Percentiles rank a stretch among this genome's conserved stretches.
Conservation (phyloP, 495 filamentous ascomycete genomes). For the Aspergillus sclerotioniger region DNA sequence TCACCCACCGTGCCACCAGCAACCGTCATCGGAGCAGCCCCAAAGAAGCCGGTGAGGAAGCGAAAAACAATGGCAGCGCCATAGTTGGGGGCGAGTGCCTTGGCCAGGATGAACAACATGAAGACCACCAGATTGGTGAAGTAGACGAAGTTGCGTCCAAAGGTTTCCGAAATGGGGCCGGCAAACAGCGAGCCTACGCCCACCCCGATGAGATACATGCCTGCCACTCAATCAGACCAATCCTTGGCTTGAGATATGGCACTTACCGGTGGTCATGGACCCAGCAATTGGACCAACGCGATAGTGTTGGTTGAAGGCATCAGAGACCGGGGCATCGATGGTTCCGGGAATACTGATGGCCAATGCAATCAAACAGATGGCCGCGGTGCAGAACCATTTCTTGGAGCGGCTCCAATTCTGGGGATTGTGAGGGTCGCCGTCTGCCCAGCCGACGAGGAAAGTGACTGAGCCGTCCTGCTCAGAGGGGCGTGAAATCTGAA, state of each 20-base stretch:
- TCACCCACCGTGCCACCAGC: conserved; percentile 50
- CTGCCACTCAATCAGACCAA: conserved; percentile 15
- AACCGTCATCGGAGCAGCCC: conserved; percentile 46
- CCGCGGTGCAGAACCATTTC: background rate
- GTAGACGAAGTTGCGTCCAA: conserved; percentile 58
- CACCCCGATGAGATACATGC: conserved; percentile 61
- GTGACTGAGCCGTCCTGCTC: background rate
- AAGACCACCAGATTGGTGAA: conserved; percentile 44
- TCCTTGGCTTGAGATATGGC: background rate
- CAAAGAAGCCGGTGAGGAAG: conserved; percentile 51
- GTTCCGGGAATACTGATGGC: background rate
- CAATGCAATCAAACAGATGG: conserved; percentile 1
- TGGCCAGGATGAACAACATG: conserved; percentile 52
- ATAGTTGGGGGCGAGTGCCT: conserved; percentile 48
- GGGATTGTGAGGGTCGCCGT: background rate
- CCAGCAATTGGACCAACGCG: background rate
- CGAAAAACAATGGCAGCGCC: conserved; percentile 46
- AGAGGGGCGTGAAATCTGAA: background rate
- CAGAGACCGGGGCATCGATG: background rate
- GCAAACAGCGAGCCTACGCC: conserved; percentile 50
- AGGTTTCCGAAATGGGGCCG: conserved; percentile 55
- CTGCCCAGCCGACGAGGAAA: background rate
- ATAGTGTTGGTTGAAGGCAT: background rate
- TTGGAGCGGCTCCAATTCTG: background rate
- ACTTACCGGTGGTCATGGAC: background rate